Percentiles rank a stretch among this genome's conserved stretches.
phyloP scores from a whole-genome alignment of 768 basidiomycete species.

The Trametes gibbosa region DNA sequence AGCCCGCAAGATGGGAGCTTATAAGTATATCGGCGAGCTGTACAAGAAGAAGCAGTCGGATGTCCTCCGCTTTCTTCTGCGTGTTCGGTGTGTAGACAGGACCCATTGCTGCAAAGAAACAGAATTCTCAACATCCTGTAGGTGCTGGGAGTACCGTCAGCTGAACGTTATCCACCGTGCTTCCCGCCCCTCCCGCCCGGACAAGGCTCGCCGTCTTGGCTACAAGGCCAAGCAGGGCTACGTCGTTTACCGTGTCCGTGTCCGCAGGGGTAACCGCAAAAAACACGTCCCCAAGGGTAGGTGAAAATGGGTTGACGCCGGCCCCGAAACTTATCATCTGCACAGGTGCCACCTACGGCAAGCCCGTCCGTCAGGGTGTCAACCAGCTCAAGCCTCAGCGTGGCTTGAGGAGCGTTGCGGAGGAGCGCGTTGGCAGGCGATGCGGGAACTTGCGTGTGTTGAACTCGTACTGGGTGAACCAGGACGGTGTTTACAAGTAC shows the following conservation, averaged over 20 bases:
- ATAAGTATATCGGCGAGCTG: conserved; percentile 95
- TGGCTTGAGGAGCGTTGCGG: conserved; percentile 87
- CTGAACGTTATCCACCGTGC: conserved; percentile 98
- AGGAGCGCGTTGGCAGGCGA: conserved; percentile 95
- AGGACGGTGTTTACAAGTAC: conserved; percentile 99
- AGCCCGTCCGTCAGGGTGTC: conserved; percentile 98
- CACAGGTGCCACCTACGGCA: conserved; percentile 94
- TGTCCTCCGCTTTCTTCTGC: conserved; percentile 95
- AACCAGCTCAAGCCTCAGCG: conserved; percentile 99
- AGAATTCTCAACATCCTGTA: conserved; percentile 27
- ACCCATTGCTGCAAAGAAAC: neutral
- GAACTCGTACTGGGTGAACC: conserved; percentile 99
- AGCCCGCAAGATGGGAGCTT: conserved; percentile 79
- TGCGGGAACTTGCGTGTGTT: conserved; percentile 96
- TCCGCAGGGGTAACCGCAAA: conserved; percentile 98
- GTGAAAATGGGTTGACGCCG: conserved; percentile 16
- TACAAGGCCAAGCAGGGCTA: conserved; percentile 99
- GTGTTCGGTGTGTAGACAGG: conserved; percentile 70
- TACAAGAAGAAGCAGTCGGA: conserved; percentile 99
- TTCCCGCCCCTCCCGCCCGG: conserved; percentile 95
- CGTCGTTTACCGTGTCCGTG: conserved; percentile 95
- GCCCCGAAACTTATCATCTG: neutral
- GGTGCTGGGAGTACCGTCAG: conserved; percentile 99
- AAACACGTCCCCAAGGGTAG: conserved; percentile 96
- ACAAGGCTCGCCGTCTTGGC: conserved; percentile 97